These are phyloP conservation scores for Penicillium turbatum DNA, from an alignment of 495 filamentous ascomycete species.

Conservation along the genomic window DNA sequence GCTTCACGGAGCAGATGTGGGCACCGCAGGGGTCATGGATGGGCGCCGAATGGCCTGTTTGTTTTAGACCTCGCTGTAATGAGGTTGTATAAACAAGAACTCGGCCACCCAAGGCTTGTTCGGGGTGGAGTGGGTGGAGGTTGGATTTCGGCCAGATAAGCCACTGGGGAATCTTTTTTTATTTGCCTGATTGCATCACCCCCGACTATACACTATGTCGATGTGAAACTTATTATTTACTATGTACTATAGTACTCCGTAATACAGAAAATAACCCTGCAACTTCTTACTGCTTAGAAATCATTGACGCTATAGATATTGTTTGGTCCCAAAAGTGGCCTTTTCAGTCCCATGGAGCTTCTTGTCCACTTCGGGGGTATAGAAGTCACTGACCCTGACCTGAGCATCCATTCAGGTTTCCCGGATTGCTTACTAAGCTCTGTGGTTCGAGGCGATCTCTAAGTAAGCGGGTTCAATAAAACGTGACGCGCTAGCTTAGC, in stretches of 20 bases:
- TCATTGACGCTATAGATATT: too few species aligned
- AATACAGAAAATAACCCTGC: too few species aligned
- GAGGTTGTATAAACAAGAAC: background rate
- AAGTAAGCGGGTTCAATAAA: too few species aligned
- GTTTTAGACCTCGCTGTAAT: background rate
- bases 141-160: constrained; percentile 30
- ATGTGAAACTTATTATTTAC: background rate
- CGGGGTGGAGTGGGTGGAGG: constrained; percentile 7
- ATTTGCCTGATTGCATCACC: constrained; percentile 19
- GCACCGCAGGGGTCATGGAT: constrained; percentile 28
- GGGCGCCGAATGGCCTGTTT: constrained; percentile 7
- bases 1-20: constrained; percentile 38
- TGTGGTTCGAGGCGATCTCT: too few species aligned
- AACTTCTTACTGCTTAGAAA: too few species aligned
- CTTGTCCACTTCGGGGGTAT: too few species aligned
- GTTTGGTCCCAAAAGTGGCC: too few species aligned
- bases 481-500: too few species aligned
- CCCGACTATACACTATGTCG: background rate
- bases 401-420: too few species aligned
- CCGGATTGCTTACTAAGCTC: too few species aligned
- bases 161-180: constrained; percentile 17
- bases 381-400: too few species aligned
- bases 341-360: background rate
- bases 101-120: constrained; percentile 10
- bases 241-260: background rate